Evolutionary conservation across 306 rosid genomes (phyloP).

Genomic region (Cucumis melo): DNA sequence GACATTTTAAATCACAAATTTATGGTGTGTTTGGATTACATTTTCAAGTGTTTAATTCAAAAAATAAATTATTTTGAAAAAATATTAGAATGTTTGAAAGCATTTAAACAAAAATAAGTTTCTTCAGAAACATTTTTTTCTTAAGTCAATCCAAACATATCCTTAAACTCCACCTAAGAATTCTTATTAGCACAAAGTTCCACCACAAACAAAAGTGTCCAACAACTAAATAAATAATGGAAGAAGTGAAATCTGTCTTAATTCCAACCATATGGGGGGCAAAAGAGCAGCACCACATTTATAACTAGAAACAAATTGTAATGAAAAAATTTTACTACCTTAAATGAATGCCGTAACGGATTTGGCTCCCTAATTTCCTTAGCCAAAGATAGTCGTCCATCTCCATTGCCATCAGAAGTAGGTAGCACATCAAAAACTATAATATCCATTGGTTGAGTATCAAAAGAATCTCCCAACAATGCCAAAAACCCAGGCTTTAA

Average conservation of each 20-base stretch:
- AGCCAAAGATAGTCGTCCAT: conserved; percentile 71
- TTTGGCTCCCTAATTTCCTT: conserved; percentile 69
- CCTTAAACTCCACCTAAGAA: background rate
- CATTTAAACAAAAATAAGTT: no score
- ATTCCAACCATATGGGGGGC: background rate
- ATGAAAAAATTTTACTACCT: conserved; percentile 34
- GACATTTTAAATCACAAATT: conserved; percentile 11
- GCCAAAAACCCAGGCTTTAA: conserved; percentile 96
- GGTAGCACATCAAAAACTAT: conserved; percentile 88
- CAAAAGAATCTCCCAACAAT: conserved; percentile 80
- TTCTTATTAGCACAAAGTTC: background rate
- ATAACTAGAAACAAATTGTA: conserved; percentile 9
- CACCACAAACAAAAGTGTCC: background rate
- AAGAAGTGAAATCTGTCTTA: background rate
- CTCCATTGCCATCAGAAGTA: conserved; percentile 66
- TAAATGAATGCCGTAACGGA: conserved; percentile 80
- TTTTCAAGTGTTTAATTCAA: no score
- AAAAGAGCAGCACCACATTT: background rate
- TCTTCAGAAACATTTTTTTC: no score
- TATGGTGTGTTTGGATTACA: no score
- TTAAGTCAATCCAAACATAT: no score
- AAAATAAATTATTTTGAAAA: no score
- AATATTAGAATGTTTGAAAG: no score
- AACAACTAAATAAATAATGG: background rate
- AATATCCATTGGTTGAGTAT: conserved; percentile 80